Percentiles rank a stretch among this genome's conserved stretches.
Evolutionary conservation across 768 basidiomycete genomes (phyloP).

Genomic region (Trametes meyenii): DNA sequence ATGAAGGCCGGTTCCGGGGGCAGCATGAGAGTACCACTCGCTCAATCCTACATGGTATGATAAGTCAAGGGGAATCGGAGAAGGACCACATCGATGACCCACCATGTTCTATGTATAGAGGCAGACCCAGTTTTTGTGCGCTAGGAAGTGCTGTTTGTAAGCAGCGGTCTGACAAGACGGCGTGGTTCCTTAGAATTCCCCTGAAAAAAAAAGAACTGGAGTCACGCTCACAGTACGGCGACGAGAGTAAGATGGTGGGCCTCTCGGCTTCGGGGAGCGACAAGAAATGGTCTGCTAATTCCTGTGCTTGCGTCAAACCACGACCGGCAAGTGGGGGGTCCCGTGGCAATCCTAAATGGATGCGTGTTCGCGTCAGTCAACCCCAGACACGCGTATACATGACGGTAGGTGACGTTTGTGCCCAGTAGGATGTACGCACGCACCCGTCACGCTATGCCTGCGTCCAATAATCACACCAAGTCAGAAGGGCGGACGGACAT

Average conservation of each 20-base stretch:
- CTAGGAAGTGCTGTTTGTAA: slow-evolving; percentile 76
- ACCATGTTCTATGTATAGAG: slow-evolving; percentile 84
- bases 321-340: slow-evolving; percentile 76
- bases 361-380: background rate
- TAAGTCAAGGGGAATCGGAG: background rate
- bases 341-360: slow-evolving; percentile 62
- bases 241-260: slow-evolving; percentile 82
- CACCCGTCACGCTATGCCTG: slow-evolving; percentile 28
- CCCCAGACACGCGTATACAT: background rate
- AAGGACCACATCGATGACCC: background rate
- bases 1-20: slow-evolving; percentile 68
- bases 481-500: background rate
- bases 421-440: background rate
- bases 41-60: slow-evolving; percentile 52
- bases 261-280: slow-evolving; percentile 65
- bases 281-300: slow-evolving; percentile 65
- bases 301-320: slow-evolving; percentile 75
- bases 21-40: slow-evolving; percentile 81
- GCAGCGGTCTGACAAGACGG: slow-evolving; percentile 69
- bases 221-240: slow-evolving; percentile 70
- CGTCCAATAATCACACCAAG: too few relatives aligned
- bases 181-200: too few relatives aligned
- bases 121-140: slow-evolving; percentile 61
- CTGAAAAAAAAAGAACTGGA: background rate
- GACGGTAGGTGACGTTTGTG: background rate